Percentiles rank a stretch among this genome's conserved stretches.
Evolutionary conservation across 352 stramenopile species (phyloP).

Genomic region (Phytophthora foliorum): DNA sequence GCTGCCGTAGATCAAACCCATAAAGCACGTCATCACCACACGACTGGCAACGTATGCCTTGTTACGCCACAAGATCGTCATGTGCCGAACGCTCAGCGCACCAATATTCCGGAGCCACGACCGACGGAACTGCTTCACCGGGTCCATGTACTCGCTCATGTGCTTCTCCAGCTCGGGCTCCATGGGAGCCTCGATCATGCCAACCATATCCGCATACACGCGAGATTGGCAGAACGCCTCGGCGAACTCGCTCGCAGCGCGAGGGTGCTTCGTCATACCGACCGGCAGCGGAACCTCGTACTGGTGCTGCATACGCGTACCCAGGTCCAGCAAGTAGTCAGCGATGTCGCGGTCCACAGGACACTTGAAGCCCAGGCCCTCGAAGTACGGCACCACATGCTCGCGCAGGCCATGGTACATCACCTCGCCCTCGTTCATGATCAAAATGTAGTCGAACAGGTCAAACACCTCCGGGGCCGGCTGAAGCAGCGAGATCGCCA

Average conservation of each 20-base stretch:
- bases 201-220: conserved; percentile 27
- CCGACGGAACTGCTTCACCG: conserved; percentile 26
- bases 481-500: conserved; percentile 84
- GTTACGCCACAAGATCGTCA: conserved; percentile 53
- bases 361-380: conserved; percentile 30
- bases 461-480: conserved; percentile 70
- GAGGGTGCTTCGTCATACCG: conserved; percentile 26
- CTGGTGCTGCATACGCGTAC: conserved; percentile 47
- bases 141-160: conserved; percentile 19
- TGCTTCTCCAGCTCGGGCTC: conserved; percentile 23
- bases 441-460: conserved; percentile 55
- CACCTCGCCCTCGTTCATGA: conserved; percentile 52
- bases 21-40: too few relatives aligned
- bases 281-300: conserved; percentile 38
- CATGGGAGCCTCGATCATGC: conserved; percentile 30
- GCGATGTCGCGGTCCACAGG: conserved; percentile 29
- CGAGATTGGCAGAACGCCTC: conserved; percentile 42
- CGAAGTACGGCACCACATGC: conserved; percentile 33
- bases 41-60: too few relatives aligned
- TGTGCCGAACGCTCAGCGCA: conserved; percentile 40
- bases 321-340: conserved; percentile 43
- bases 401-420: conserved; percentile 41
- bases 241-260: conserved; percentile 42
- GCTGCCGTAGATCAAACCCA: too few relatives aligned
- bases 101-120: conserved; percentile 20